phyloP scores from a whole-genome alignment of 805 yeast species.

The Kockiozyma suomiensis region DNA sequence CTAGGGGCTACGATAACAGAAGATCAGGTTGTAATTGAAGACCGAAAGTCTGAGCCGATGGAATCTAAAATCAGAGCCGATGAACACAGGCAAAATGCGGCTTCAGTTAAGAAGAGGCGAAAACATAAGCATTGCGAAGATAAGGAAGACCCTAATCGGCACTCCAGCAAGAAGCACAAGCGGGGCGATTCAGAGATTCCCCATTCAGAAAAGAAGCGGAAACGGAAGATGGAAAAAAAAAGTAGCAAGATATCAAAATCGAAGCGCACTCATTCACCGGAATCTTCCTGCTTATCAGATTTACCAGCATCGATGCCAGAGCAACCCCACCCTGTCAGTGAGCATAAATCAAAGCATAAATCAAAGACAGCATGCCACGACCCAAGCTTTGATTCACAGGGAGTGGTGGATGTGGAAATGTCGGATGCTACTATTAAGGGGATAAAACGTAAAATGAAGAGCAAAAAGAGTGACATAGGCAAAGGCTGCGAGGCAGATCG shows the following conservation, averaged over 20 bases:
- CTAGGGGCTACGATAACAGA: conserved; percentile 65
- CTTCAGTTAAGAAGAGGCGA: conserved; percentile 32
- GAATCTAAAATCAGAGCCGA: conserved; percentile 15
- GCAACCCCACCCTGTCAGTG: too few relatives aligned
- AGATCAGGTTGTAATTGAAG: conserved; percentile 30
- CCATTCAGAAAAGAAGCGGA: too few relatives aligned
- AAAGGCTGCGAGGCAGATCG: conserved; percentile 23
- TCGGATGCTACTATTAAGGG: conserved; percentile 34
- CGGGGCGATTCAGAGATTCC: too few relatives aligned
- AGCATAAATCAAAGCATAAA: not conserved
- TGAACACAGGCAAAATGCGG: too few relatives aligned
- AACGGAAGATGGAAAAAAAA: too few relatives aligned
- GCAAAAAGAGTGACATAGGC: conserved; percentile 40
- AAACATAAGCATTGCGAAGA: conserved; percentile 35
- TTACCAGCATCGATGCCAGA: not conserved
- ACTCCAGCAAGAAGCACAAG: conserved; percentile 27
- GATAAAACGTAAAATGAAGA: conserved; percentile 40
- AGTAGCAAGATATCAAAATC: too few relatives aligned
- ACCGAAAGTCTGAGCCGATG: conserved; percentile 30
- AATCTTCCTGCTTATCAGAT: not conserved
- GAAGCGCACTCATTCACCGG: too few relatives aligned
- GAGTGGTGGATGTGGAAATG: not conserved
- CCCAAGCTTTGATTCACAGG: not conserved
- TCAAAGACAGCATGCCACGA: not conserved
- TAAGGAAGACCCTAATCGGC: conserved; percentile 35